Evolutionary conservation across 805 yeast species (phyloP).

Genomic region (Metschnikowia amazonensis): DNA sequence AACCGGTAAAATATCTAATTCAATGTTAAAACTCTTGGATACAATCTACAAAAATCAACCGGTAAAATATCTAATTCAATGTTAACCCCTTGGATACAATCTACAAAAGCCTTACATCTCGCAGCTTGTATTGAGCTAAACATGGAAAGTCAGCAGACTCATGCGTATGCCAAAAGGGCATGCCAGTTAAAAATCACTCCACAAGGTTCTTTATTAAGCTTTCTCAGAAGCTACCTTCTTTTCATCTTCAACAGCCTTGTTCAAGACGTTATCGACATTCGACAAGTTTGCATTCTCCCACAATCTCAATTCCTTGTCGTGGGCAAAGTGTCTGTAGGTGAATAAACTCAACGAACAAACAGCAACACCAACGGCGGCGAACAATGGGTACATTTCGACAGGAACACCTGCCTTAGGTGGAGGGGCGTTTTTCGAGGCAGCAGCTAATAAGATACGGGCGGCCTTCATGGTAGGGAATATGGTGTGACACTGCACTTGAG

Average conservation of each 20-base stretch:
- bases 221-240: slow-evolving; percentile 14
- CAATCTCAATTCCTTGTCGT: slow-evolving; percentile 44
- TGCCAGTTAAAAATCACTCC: background rate
- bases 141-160: slow-evolving; percentile 3
- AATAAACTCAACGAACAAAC: slow-evolving; percentile 35
- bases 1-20: too few species aligned
- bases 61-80: too few species aligned
- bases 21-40: too few species aligned
- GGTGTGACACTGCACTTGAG: background rate
- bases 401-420: slow-evolving; percentile 27
- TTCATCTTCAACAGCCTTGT: slow-evolving; percentile 31
- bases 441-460: slow-evolving; percentile 37
- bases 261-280: slow-evolving; percentile 39
- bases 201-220: background rate
- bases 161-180: slow-evolving; percentile 3
- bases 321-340: slow-evolving; percentile 47
- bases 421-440: slow-evolving; percentile 32
- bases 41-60: too few species aligned
- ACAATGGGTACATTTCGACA: slow-evolving; percentile 46
- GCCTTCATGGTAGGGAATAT: slow-evolving; percentile 31
- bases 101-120: background rate
- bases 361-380: slow-evolving; percentile 43
- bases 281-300: slow-evolving; percentile 46
- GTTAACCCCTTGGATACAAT: too few species aligned
- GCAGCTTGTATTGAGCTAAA: slow-evolving; percentile 6